Evolutionary conservation across 306 rosid species (phyloP), one percentile per base, ranked within the genome.

Genomic region (Vigna mungo): DNA sequence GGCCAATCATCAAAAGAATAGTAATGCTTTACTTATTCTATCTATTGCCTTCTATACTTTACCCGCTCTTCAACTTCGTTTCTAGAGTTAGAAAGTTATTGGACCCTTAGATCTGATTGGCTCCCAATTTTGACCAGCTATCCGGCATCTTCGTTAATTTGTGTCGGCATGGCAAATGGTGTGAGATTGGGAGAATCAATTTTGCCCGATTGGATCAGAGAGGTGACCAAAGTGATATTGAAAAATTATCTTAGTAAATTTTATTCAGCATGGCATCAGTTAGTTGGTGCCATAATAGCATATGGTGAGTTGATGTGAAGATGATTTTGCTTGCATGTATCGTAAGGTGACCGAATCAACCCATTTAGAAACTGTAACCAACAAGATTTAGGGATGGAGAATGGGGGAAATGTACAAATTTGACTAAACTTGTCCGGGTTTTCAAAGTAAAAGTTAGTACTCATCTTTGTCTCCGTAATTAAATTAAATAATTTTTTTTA

Each of bases 1-100:
- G 56, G 74, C 25, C 71, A 71, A 46, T 13, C 11, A 58, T 58
- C n/a, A 48, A 34, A 30, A 62, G 53, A 76, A 41, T 46, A 71
- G 20, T 15, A 37, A 53, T 44, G 17, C 39, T 51, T 49, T 53
- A 79, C 17, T 25, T 37, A 79, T 48, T 54, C 51, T 25, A 63
- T 39, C 39, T 49, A 11, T 13, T 72, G 56, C 59, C 16, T 60
- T 61, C 55, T 36, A 60, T 70, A 15, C 46, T 69, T 30, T 32
- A 32, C 53, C 62, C 48, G 20, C 10, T 47, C n/a, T 63, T 44
- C 0, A 61, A 62, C 53, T 80, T 71, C 14, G 64, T 62, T 12
- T 34, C 43, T 34, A 44, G 7, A 53, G 34, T 36, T 54, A 53
- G 2, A 30, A 47, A 43, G n/a, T 59, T 25, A 48, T 77, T 54